Base-by-base conservation (phyloP, 2,329 filamentous ascomycete species). In the Capronia americana region DNA sequence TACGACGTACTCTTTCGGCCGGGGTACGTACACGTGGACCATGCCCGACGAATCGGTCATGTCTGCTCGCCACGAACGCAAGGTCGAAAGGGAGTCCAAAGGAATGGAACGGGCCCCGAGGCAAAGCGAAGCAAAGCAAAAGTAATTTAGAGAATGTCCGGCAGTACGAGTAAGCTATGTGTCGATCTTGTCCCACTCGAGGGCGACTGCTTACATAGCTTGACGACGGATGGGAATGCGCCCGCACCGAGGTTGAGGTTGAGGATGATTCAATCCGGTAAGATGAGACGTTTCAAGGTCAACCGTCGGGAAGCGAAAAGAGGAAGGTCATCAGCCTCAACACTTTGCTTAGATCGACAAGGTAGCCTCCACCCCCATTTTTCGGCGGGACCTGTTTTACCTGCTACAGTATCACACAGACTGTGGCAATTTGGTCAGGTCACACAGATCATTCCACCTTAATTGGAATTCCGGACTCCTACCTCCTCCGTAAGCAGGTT, bases 241-340 rank as follows among this genome's bases (percentile, higher is more conserved):
- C 38, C 17, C 17, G 38, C 38, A 7, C 38, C 14, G n/a, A 23
- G 20, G 20, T 14, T 12, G 48, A 28, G 48, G 26, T 53, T 6
- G 26, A 14, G 48, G n/a, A 10, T 6, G 48, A 53, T 1, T 20
- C 3, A 12, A 12, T 53, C 48, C 11, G 7, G 20, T 28, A 12
- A 53, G 20, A 24, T 5, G 20, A 12, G 20, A 5, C 14, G 44
- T 48, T 23, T 48, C 44, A 23, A 24, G 3, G 6, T 26, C 38
- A 17, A 8, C 48, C 48, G 48, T 53, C 48, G 48, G 48, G 26
- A 28, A 53, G 23, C 48, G 14, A 26, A 14, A 53, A 26, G 48
- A n/a, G 48, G 48, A n/a, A 53, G 48, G 26, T 26, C 20, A 53
- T 53, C 38, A n/a, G 26, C 48, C 48, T 53, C 48, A 26, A 5